Evolutionary conservation across 2,329 filamentous ascomycete genomes (phyloP).

Genomic region (Trichophyton simii): DNA sequence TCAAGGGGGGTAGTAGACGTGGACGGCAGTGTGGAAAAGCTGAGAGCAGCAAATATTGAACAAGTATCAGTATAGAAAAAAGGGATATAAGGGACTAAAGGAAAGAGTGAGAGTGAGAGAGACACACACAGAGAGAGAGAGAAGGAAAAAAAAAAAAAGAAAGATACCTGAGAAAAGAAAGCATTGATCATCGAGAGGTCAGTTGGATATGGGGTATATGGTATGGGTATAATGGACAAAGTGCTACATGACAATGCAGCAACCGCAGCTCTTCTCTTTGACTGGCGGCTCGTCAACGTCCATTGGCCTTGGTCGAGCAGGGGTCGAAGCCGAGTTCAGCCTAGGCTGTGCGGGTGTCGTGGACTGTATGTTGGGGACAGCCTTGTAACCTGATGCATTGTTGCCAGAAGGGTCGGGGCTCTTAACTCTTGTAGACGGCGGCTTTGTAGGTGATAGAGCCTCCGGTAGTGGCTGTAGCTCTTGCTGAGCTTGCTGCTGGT

Average conservation of each 20-base stretch:
- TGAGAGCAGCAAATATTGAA: not conserved
- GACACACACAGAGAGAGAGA: not conserved
- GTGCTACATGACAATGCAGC: constrained; percentile 59
- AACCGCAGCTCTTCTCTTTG: constrained; percentile 53
- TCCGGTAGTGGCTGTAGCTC: not conserved
- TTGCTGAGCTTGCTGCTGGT: not conserved
- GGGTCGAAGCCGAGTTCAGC: constrained; percentile 17
- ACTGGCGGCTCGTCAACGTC: constrained; percentile 44
- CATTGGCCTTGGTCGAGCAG: constrained; percentile 34
- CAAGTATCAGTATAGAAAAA: not conserved
- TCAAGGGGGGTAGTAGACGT: too few relatives aligned
- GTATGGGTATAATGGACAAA: too few relatives aligned
- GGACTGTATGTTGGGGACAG: constrained; percentile 30
- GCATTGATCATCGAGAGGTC: not conserved
- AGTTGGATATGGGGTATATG: not conserved
- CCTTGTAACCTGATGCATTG: constrained; percentile 35
- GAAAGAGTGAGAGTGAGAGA: not conserved
- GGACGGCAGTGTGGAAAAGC: not conserved
- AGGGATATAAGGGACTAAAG: not conserved
- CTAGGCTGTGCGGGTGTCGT: constrained; percentile 26
- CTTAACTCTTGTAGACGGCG: constrained; percentile 19
- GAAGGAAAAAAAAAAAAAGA: too few relatives aligned
- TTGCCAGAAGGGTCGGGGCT: constrained; percentile 31
- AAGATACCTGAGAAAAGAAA: too few relatives aligned
- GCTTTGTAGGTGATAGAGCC: constrained; percentile 23